phyloP scores from a whole-genome alignment of 73 alveolate genomes.

The Uronychia binucleata region DNA sequence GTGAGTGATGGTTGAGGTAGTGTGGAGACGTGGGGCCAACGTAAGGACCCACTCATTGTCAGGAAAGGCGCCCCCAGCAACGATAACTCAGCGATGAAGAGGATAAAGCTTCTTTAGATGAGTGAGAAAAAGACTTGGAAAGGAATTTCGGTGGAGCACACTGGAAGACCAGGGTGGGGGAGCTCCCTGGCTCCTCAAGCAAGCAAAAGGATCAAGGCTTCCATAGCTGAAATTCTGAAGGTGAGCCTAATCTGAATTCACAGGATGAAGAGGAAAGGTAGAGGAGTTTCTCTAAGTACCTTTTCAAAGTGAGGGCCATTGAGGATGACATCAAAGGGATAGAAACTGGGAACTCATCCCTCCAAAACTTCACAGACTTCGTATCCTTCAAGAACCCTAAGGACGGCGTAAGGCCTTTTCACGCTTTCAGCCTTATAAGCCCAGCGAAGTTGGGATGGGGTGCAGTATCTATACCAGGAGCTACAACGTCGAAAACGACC shows the following conservation, averaged over 20 bases:
- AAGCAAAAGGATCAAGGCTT: neutral
- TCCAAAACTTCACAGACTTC: neutral
- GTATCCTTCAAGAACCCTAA: neutral
- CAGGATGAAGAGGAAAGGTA: neutral
- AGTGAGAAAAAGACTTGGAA: conserved; percentile 60
- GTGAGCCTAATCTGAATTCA: neutral
- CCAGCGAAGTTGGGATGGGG: too few species aligned
- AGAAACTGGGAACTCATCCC: neutral
- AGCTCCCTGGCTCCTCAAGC: neutral
- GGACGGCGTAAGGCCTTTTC: too few species aligned
- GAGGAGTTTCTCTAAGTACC: neutral
- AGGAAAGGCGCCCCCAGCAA: conserved; percentile 19
- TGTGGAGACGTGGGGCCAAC: neutral
- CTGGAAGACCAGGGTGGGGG: conserved; percentile 68
- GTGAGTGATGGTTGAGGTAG: too few species aligned
- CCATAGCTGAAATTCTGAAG: neutral
- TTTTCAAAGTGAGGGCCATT: conserved; percentile 13
- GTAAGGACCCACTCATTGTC: neutral
- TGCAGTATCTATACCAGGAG: too few species aligned
- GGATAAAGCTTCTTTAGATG: conserved; percentile 47
- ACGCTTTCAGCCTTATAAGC: too few species aligned
- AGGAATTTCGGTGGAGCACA: conserved; percentile 48
- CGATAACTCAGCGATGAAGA: conserved; percentile 57
- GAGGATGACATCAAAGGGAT: neutral
- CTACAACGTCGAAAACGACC: neutral